A percentile compares a stretch with the other conserved stretches of the same genome.
These are phyloP conservation scores for Laguncularia racemosa DNA, from an alignment of 345 rosid species.

Conservation along the genomic window DNA sequence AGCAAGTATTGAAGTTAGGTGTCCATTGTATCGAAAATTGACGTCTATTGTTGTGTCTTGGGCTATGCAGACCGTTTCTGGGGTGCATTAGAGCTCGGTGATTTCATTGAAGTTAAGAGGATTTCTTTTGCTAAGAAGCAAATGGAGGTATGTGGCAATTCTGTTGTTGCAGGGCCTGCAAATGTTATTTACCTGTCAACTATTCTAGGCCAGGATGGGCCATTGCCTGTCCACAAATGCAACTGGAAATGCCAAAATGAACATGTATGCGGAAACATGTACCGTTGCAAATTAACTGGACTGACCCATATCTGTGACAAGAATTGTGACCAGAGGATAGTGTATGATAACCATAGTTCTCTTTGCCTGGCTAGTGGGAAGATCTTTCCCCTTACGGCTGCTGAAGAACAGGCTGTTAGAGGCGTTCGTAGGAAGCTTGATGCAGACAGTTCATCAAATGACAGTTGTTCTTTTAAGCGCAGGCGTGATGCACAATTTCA, in stretches of 20 bases:
- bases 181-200: constrained; percentile 84
- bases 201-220: constrained; percentile 79
- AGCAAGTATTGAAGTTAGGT: too few relatives aligned
- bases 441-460: constrained; percentile 59
- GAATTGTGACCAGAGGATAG: constrained; percentile 96
- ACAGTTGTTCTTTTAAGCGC: constrained; percentile 79
- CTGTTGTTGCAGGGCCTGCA: constrained; percentile 55
- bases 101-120: constrained; percentile 1
- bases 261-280: constrained; percentile 83
- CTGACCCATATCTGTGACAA: constrained; percentile 97
- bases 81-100: constrained; percentile 1
- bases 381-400: constrained; percentile 64
- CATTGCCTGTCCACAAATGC: constrained; percentile 71
- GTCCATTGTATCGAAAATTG: too few relatives aligned
- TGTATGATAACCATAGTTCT: constrained; percentile 92
- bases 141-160: constrained; percentile 83
- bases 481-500: constrained; percentile 64
- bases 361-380: constrained; percentile 83
- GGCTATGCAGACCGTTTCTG: constrained; percentile 25
- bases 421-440: constrained; percentile 97
- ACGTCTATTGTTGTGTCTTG: constrained; percentile 9
- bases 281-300: constrained; percentile 86
- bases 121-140: constrained; percentile 11
- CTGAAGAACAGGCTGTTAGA: constrained; percentile 89
- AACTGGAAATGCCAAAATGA: constrained; percentile 92